Base-by-base conservation (phyloP, 768 basidiomycete species). In the Trametes maxima region DNA sequence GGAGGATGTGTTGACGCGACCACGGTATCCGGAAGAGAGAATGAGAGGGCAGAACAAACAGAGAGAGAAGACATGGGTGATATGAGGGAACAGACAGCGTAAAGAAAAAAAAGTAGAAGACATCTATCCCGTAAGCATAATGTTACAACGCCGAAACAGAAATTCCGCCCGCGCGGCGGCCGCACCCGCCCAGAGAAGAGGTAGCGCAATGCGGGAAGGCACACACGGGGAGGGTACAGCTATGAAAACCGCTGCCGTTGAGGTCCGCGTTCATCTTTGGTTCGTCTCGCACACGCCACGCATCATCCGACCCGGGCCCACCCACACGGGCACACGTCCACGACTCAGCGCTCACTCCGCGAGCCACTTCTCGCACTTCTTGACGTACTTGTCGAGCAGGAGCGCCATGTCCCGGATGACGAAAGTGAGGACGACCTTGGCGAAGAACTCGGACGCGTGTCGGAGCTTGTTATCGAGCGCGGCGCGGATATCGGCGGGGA, bases 301-400 rank as follows among this genome's bases (percentile, higher is more conserved):
- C 52, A 16, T 21, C 52, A n/a, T 43, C 43, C 3, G n/a, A 5
- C 43, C 43, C 17, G 43, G 21, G 21, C 21, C 39, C 39, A 13
- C 12, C 17, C 45, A 11, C 45, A 46, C 19, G 45, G 19, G 47
- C 44, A 28, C 3, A 5, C 28, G 35, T 16, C 35, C 2, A 17
- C 14, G 49, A 80, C 62, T 79, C 28, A 33, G 28, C 28, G 28
- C 28, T 33, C 28, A 94, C 71, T 95, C 92, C 39, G 86, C 90
- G 39, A 94, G 81, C 90, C 92, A 93, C 75, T 92, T 93, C 77
- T 93, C 93, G 75, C 91, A 92, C 73, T 92, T 91, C 82, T 94
- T 94, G 65, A 88, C 90, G 73, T 94, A 95, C 76, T 95, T 95
- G 79, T 95, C 94, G 63, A 95, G 79, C 51, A 95, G 76, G 68